These are phyloP conservation scores for Leishmania arabica DNA, from an alignment of 208 protist species.

Conservation along the genomic window DNA sequence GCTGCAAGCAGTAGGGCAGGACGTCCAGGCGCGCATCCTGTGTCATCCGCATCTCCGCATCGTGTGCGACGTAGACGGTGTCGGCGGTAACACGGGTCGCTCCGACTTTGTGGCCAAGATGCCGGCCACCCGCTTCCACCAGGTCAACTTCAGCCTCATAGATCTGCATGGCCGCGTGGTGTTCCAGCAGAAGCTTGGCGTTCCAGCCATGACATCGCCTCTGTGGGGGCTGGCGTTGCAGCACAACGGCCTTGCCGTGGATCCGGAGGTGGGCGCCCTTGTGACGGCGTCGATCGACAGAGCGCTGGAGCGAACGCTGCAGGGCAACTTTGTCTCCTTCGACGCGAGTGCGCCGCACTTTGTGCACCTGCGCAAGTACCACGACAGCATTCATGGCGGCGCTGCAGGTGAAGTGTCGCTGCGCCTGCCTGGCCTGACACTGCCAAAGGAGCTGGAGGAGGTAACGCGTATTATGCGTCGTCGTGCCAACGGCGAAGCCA, in stretches of 20 bases:
- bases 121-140: constrained; percentile 43
- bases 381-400: constrained; percentile 39
- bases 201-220: constrained; percentile 52
- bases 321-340: constrained; percentile 54
- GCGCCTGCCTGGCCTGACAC: constrained; percentile 57
- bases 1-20: constrained; percentile 50
- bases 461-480: constrained; percentile 40
- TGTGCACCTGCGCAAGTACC: constrained; percentile 67
- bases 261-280: constrained; percentile 37
- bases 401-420: constrained; percentile 57
- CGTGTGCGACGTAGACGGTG: constrained; percentile 73
- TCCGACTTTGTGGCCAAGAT: constrained; percentile 65
- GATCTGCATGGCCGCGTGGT: constrained; percentile 49
- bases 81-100: constrained; percentile 51
- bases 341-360: constrained; percentile 58
- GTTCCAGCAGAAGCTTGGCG: constrained; percentile 74
- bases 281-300: constrained; percentile 61
- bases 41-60: constrained; percentile 61
- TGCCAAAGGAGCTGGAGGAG: constrained; percentile 46
- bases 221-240: constrained; percentile 71
- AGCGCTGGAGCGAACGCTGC: constrained; percentile 52
- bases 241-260: constrained; percentile 56
- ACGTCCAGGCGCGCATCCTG: constrained; percentile 57
- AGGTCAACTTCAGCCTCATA: constrained; percentile 61
- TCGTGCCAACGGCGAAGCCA: constrained; percentile 18